These are phyloP conservation scores for Sparassis latifolia DNA, from an alignment of 1,284 basidiomycete species.

Conservation along the genomic window DNA sequence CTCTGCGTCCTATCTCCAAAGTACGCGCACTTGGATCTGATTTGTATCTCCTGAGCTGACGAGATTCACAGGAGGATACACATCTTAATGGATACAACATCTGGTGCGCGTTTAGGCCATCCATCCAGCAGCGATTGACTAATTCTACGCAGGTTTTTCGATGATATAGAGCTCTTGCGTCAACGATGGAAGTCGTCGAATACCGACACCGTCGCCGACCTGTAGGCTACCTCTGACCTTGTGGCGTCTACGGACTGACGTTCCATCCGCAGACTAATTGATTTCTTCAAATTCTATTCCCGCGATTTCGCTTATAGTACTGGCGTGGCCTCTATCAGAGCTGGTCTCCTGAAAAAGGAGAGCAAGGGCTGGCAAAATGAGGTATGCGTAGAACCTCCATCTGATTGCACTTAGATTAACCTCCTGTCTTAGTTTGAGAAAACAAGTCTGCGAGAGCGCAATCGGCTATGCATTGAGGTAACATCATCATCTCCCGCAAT, in stretches of 20 bases:
- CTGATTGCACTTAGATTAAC: not conserved
- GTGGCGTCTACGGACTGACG: not conserved
- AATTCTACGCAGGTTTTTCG: conserved; percentile 73
- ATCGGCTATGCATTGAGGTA: conserved; percentile 92
- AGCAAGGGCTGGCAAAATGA: conserved; percentile 92
- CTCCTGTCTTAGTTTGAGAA: conserved; percentile 32
- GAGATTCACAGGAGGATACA: conserved; percentile 65
- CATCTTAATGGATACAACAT: conserved; percentile 81
- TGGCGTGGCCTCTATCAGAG: conserved; percentile 87
- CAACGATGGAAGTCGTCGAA: conserved; percentile 94
- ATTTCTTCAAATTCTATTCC: conserved; percentile 96
- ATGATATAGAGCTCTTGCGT: conserved; percentile 89
- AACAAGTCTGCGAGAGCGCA: conserved; percentile 80
- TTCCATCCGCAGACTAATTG: conserved; percentile 64
- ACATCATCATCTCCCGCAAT: conserved; percentile 12
- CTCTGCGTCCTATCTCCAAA: conserved; percentile 73
- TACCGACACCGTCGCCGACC: conserved; percentile 87
- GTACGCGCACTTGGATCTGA: conserved; percentile 27
- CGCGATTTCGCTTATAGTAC: conserved; percentile 91
- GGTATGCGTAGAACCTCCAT: conserved; percentile 40
- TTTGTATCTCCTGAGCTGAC: conserved; percentile 7
- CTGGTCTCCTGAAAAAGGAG: conserved; percentile 86
- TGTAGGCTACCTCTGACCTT: conserved; percentile 41
- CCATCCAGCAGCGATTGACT: not conserved
- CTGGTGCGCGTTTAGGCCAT: conserved; percentile 42